A percentile compares a stretch with the other conserved stretches of the same genome.
phyloP scores from a whole-genome alignment of 331 rosid species.

The Dryas integrifolia region DNA sequence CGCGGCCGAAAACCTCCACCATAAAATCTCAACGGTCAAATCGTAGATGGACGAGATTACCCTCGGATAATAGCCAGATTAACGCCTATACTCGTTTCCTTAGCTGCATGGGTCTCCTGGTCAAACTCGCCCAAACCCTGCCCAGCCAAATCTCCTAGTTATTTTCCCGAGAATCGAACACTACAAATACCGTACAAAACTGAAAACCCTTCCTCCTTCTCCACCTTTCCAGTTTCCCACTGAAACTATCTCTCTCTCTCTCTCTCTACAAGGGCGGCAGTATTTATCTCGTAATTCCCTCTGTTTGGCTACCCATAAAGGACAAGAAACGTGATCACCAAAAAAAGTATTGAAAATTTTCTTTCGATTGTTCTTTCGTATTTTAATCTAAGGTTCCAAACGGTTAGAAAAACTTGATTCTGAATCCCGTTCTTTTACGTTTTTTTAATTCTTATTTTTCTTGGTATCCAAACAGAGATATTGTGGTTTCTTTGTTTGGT shows the following conservation, averaged over 20 bases:
- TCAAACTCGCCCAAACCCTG: neutral
- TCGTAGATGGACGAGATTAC: constrained; percentile 9
- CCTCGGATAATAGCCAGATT: constrained; percentile 12
- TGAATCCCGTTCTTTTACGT: neutral
- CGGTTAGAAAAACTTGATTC: neutral
- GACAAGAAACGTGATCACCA: neutral
- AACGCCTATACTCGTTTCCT: constrained; percentile 39
- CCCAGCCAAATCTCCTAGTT: neutral
- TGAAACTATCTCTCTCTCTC: neutral
- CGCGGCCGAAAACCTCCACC: neutral
- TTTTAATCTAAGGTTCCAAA: neutral
- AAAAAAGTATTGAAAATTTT: neutral
- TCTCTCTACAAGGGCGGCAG: constrained; percentile 24
- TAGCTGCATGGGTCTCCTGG: constrained; percentile 27
- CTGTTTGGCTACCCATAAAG: constrained; percentile 19
- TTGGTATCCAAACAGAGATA: constrained; percentile 8
- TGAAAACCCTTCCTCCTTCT: neutral
- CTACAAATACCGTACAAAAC: constrained; percentile 28
- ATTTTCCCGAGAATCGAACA: constrained; percentile 17
- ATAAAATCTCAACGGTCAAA: no score
- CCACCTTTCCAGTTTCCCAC: neutral
- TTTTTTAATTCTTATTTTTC: neutral
- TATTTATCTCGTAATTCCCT: constrained; percentile 4
- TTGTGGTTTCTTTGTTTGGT: neutral
- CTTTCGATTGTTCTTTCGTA: no score